Percentiles rank a stretch among this genome's conserved stretches.
Conservation (phyloP, 208 protist genomes). For the Jaenimonas drosophilae region DNA sequence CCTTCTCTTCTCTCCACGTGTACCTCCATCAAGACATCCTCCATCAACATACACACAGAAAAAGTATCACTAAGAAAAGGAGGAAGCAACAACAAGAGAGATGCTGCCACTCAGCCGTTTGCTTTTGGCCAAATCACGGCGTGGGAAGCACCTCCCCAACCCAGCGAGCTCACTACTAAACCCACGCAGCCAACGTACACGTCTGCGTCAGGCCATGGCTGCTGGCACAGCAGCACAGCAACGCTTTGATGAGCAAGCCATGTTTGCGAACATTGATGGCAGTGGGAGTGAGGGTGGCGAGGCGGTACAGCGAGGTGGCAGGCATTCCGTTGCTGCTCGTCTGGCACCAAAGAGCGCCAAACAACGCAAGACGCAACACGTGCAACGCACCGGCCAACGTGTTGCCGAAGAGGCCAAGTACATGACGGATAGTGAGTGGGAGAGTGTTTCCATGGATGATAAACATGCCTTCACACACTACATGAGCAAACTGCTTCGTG, state of each 20-base stretch:
- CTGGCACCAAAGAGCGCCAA: constrained; percentile 15
- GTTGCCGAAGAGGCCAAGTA: constrained; percentile 52
- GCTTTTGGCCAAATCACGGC: too few relatives aligned
- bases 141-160: constrained; percentile 10
- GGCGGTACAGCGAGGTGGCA: neutral
- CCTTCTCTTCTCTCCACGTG: neutral
- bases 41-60: too few relatives aligned
- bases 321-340: neutral
- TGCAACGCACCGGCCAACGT: constrained; percentile 18
- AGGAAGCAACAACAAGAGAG: too few relatives aligned
- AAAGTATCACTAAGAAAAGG: too few relatives aligned
- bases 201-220: constrained; percentile 25
- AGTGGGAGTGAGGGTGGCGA: neutral
- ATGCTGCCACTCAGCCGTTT: constrained; percentile 4
- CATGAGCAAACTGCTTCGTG: constrained; percentile 40
- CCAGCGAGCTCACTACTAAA: constrained; percentile 64
- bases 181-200: constrained; percentile 48
- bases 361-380: constrained; percentile 25
- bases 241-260: constrained; percentile 45
- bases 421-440: constrained; percentile 78
- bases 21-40: neutral
- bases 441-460: constrained; percentile 56
- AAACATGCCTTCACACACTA: constrained; percentile 77
- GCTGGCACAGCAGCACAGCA: constrained; percentile 13
- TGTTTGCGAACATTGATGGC: constrained; percentile 43